A percentile compares a stretch with the other conserved stretches of the same genome.
phyloP scores from a whole-genome alignment of 2,329 filamentous ascomycete species.

The Calonectria pteridis region DNA sequence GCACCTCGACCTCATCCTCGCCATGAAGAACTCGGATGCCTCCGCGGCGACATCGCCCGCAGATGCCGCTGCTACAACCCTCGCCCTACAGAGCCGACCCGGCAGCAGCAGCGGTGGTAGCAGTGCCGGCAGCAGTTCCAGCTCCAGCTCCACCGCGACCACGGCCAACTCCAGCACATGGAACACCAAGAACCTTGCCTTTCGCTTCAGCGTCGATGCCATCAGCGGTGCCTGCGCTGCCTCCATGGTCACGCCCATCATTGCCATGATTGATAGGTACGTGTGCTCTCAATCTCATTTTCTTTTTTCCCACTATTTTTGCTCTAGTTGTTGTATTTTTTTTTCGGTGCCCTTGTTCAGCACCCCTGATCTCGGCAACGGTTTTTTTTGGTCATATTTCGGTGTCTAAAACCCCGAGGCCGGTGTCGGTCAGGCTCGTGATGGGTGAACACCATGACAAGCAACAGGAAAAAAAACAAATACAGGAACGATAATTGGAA shows the following conservation, averaged over 20 bases:
- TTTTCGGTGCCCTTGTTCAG: neutral
- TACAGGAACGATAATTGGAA: neutral
- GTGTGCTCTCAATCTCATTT: neutral
- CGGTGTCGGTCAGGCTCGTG: neutral
- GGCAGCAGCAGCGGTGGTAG: neutral
- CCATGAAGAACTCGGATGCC: constrained; percentile 22
- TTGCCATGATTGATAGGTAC: constrained; percentile 89
- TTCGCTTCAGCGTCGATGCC: constrained; percentile 76
- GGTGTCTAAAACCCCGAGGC: constrained; percentile 16
- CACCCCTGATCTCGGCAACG: neutral
- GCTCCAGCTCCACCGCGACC: constrained; percentile 6
- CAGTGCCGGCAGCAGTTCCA: constrained; percentile 22
- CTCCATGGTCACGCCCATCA: constrained; percentile 82
- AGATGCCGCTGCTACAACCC: constrained; percentile 20
- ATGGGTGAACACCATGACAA: neutral
- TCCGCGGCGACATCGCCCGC: constrained; percentile 19
- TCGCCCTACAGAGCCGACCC: constrained; percentile 29
- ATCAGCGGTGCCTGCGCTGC: constrained; percentile 79
- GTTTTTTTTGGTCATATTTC: neutral
- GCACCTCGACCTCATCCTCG: neutral
- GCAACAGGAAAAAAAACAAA: neutral
- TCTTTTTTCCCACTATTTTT: neutral
- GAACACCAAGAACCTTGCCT: constrained; percentile 81
- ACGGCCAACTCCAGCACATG: constrained; percentile 56
- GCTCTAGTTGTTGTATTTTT: neutral